Evolutionary conservation across 2,329 filamentous ascomycete species (phyloP).

Genomic region (Ophiocordyceps robertsii): DNA sequence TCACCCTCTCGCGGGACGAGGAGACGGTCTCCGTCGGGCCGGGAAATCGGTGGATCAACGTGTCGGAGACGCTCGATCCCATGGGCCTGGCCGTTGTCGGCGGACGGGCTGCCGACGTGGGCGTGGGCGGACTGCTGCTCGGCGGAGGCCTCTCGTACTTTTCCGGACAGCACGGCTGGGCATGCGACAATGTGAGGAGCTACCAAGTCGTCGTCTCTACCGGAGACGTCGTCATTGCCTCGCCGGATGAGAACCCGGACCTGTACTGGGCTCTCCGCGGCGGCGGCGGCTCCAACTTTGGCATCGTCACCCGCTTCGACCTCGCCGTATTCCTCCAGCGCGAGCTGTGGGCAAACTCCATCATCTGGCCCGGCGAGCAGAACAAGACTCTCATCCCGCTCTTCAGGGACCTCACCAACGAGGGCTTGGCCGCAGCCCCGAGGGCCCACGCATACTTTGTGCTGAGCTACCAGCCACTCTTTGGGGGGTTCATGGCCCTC

Average conservation of each 20-base stretch:
- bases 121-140: conserved; percentile 29
- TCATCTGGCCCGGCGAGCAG: conserved; percentile 5
- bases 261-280: conserved; percentile 31
- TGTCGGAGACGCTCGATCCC: conserved; percentile 25
- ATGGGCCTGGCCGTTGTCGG: conserved; percentile 23
- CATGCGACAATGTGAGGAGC: conserved; percentile 29
- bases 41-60: conserved; percentile 21
- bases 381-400: conserved; percentile 6
- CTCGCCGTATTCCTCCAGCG: conserved; percentile 13
- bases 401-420: conserved; percentile 4
- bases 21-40: not conserved
- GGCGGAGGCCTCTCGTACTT: conserved; percentile 37
- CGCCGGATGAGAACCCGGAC: conserved; percentile 14
- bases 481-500: conserved; percentile 3
- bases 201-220: conserved; percentile 16
- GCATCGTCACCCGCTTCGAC: conserved; percentile 18
- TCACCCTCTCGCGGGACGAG: not conserved
- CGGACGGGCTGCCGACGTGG: conserved; percentile 24
- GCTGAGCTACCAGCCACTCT: conserved; percentile 1
- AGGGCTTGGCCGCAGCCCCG: conserved; percentile 7
- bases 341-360: not conserved
- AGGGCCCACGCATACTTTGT: conserved; percentile 11
- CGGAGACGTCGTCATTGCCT: not conserved
- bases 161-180: conserved; percentile 25
- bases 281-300: conserved; percentile 27